Evolutionary conservation across 371 early-diverging fungal species (phyloP), one percentile per base, ranked within the genome.

Genomic region (Umbelopsis sp.): DNA sequence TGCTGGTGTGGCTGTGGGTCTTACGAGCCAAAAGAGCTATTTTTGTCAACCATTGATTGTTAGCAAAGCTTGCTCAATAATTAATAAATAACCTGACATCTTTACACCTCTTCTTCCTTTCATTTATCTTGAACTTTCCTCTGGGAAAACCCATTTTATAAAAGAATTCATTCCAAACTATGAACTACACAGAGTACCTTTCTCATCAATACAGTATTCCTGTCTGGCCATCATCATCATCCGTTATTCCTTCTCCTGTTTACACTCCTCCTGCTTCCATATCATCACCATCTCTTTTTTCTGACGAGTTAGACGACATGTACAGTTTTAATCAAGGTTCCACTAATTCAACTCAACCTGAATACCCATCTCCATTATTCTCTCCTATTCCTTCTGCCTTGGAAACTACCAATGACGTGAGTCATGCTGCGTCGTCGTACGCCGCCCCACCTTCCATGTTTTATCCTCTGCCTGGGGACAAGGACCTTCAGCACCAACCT

Each of bases 141-240:
- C 29, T 32, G 32, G 29, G 35, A 35, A 57, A 35, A 57, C 3
- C 12, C 12, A 29, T 57, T 57, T 57, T 57, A 32, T 53, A 7
- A 57, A 35, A 51, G 10, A 51, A 16, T 32, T 11, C 16, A 57
- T 14, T 18, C 11, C 18, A 57, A 57, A 57, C 32, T 32, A 57
- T 57, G 57, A 32, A 57, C 35, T 57, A 25, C 18, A 57, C 57
- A 29, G 57, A 57, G 11, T 57, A 57, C 7, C 57, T 57, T 7
- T 57, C 57, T 57, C 57, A 57, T 57, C 57, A 57, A 57, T 57
- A 57, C 57, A 57, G 57, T 57, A 35, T 35, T 57, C 35, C 57
- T 57, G 57, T 57, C 57, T 57, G 57, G 57, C 57, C 48, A 16
- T 48, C 48, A 57, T 35, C 20, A 16, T 48, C 48, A 57, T 35